These are phyloP conservation scores for Ormosia emarginata DNA, from an alignment of 306 rosid genomes.

Conservation along the genomic window DNA sequence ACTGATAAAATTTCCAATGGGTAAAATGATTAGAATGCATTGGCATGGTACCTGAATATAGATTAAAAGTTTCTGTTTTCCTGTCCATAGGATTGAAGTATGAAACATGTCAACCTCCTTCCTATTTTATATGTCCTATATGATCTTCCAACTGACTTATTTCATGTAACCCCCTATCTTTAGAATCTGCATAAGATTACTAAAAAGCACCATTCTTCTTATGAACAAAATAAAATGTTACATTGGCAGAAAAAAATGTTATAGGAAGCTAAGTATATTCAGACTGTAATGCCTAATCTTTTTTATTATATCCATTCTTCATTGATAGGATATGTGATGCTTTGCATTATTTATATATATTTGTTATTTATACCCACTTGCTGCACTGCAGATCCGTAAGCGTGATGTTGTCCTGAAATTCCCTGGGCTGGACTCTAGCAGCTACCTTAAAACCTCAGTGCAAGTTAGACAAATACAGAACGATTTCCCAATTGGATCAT, in stretches of 20 bases:
- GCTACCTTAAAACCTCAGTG: constrained; percentile 40
- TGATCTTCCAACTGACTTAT: neutral
- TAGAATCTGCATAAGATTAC: neutral
- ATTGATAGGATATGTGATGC: neutral
- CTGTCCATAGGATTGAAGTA: neutral
- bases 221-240: neutral
- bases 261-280: neutral
- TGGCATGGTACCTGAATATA: neutral
- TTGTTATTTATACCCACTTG: neutral
- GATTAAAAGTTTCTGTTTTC: neutral
- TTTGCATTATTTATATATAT: neutral
- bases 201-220: neutral
- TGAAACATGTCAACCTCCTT: neutral
- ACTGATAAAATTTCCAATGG: neutral
- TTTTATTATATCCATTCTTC: neutral
- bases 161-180: neutral
- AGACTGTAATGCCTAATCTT: neutral
- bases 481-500: constrained; percentile 78
- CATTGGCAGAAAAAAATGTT: neutral
- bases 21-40: neutral
- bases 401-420: constrained; percentile 79
- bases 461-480: constrained; percentile 66
- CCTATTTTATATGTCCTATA: neutral
- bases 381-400: constrained; percentile 66
- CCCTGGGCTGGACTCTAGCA: constrained; percentile 50